Evolutionary conservation across 1,139 yeast species (phyloP).

Genomic region (Blastobotrys aristatus): DNA sequence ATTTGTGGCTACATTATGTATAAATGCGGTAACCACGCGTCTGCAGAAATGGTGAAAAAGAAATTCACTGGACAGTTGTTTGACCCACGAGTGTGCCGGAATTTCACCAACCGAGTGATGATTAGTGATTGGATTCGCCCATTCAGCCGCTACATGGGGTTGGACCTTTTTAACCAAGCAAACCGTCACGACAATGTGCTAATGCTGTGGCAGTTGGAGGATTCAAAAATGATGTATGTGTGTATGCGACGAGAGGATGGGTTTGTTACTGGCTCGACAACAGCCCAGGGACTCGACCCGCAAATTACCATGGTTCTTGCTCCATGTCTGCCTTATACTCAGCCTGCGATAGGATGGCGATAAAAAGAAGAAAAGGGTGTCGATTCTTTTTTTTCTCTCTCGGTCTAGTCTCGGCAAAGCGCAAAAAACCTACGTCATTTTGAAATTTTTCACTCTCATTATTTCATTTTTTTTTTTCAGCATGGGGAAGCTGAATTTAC

Average conservation of each 20-base stretch:
- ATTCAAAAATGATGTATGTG: neutral
- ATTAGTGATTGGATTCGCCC: constrained; percentile 2
- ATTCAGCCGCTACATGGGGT: neutral
- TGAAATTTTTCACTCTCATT: too few relatives aligned
- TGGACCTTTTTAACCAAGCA: constrained; percentile 1
- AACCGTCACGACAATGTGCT: neutral
- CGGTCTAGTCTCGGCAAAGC: too few relatives aligned
- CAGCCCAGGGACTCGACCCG: neutral
- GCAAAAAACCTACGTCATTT: too few relatives aligned
- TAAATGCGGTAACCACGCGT: too few relatives aligned
- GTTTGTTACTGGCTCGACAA: neutral
- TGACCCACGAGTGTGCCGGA: constrained; percentile 3
- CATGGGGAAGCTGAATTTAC: too few relatives aligned
- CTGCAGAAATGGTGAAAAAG: too few relatives aligned
- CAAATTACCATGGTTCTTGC: neutral
- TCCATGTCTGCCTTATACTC: neutral
- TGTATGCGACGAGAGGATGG: constrained; percentile 5
- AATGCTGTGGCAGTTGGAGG: constrained; percentile 4
- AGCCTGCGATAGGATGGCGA: neutral
- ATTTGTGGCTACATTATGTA: neutral
- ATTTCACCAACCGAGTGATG: neutral
- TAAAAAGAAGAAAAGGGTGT: too few relatives aligned
- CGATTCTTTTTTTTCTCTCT: too few relatives aligned
- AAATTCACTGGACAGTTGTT: constrained; percentile 8
- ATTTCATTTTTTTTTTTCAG: too few relatives aligned